Evolutionary conservation across 202 grass and related monocot species (phyloP).

Genomic region (Hordeum pubiflorum): DNA sequence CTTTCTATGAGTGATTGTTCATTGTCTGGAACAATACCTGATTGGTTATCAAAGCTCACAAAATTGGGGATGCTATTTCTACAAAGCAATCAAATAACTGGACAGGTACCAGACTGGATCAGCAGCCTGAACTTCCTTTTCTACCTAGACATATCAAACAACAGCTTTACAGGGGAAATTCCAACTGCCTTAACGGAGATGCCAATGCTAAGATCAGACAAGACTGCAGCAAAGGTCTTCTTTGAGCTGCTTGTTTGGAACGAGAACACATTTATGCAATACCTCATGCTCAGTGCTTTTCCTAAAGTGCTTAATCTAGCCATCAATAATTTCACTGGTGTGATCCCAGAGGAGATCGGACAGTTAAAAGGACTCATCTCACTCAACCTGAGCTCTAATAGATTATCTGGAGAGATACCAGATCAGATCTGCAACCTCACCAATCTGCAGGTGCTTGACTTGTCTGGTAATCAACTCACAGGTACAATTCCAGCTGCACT

Average conservation of each 20-base stretch:
- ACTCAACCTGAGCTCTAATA: slow-evolving; percentile 28
- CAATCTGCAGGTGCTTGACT: slow-evolving; percentile 26
- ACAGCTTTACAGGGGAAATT: slow-evolving; percentile 39
- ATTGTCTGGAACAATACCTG: slow-evolving; percentile 41
- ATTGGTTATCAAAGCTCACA: slow-evolving; percentile 36
- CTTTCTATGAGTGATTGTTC: slow-evolving; percentile 19
- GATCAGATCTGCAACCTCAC: slow-evolving; percentile 30
- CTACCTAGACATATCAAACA: slow-evolving; percentile 44
- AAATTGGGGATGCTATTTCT: slow-evolving; percentile 36
- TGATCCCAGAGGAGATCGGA: slow-evolving; percentile 20
- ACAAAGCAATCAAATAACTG: slow-evolving; percentile 27
- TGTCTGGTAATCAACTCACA: slow-evolving; percentile 33
- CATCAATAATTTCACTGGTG: slow-evolving; percentile 23
- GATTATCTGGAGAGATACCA: slow-evolving; percentile 27
- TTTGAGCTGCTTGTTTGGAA: slow-evolving; percentile 33
- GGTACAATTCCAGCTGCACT: slow-evolving; percentile 30
- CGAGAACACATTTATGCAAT: not conserved
- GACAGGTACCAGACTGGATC: slow-evolving; percentile 40
- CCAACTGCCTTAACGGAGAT: slow-evolving; percentile 21
- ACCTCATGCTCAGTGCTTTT: not conserved
- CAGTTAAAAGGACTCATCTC: not conserved
- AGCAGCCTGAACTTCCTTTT: slow-evolving; percentile 25
- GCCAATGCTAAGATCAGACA: slow-evolving; percentile 18
- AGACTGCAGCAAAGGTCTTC: not conserved
- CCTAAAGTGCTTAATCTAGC: not conserved